Evolutionary conservation across 2,329 filamentous ascomycete species (phyloP), one percentile per base, ranked within the genome.

Genomic region (Alternaria solani): DNA sequence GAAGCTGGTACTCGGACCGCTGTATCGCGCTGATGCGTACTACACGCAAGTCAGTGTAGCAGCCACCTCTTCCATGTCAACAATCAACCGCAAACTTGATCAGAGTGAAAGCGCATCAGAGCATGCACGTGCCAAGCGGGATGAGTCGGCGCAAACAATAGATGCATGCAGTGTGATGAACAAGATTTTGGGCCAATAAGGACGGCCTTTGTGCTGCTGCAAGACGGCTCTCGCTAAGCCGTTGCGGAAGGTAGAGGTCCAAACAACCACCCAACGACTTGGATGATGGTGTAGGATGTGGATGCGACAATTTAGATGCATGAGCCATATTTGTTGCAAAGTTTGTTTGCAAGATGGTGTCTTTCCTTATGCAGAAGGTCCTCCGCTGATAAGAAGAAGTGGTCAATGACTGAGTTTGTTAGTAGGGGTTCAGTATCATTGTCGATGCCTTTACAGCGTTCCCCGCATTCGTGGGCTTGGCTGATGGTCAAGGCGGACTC

Each of bases 91-190:
- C 9, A 39, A 43, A 25, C 28, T 32, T 43, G 34, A 20, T 38
- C 26, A 18, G 25, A 6, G 34, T n/a, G 30, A 14, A 32, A 26
- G 25, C n/a, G 25, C 30, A 28, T 43, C 25, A 42, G 25, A 32
- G 20, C 16, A 57, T 34, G 41, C 46, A 42, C 28, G 30, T 26
- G n/a, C 42, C 34, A 20, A 48, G 42, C 41, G 41, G 47, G 34
- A 51, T 26, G 12, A 42, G 39, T 41, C 47, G 32, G 39, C 53
- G 47, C 14, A 49, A 36, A 41, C 30, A 7, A 41, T 52, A 38
- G 41, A 60, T 52, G 41, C 47, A 60, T 60, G 53, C 53, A 41
- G 42, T 36, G 53, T 52, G 57, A 60, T 44, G 46, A 42, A 28
- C 20, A 34, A 25, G 20, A 36, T 34, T 30, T 30, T 42, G 18